Evolutionary conservation across 2,329 filamentous ascomycete species (phyloP).

Genomic region (Fusarium brachygibbosum): DNA sequence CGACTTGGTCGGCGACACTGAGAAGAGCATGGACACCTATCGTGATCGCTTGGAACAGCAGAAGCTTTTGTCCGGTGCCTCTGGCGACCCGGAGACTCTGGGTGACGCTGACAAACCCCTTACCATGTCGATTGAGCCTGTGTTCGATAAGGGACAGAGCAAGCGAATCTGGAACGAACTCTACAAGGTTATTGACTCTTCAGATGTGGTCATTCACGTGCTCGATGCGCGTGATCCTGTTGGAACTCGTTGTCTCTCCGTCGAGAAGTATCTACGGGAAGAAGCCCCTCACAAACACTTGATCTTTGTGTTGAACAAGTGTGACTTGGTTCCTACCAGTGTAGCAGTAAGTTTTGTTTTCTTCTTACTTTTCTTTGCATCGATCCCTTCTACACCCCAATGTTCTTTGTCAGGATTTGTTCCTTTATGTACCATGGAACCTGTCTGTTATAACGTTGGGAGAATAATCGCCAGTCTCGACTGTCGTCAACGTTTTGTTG

Average conservation of each 20-base stretch:
- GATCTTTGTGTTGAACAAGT: conserved; percentile 61
- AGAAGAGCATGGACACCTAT: conserved; percentile 85
- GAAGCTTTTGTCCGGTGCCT: conserved; percentile 79
- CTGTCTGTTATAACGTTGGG: conserved; percentile 99
- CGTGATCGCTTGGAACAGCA: conserved; percentile 84
- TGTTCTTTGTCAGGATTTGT: conserved; percentile 87
- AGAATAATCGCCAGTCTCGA: conserved; percentile 77
- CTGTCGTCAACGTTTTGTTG: conserved; percentile 54
- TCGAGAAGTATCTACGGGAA: conserved; percentile 90
- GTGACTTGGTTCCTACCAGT: conserved; percentile 88
- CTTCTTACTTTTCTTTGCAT: conserved; percentile 45
- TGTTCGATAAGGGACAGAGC: conserved; percentile 94
- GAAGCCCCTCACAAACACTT: conserved; percentile 98
- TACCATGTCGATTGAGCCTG: conserved; percentile 80
- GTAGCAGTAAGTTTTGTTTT: conserved; percentile 84
- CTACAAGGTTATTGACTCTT: conserved; percentile 94
- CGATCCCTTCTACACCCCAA: conserved; percentile 68
- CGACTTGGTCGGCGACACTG: conserved; percentile 84
- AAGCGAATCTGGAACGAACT: conserved; percentile 98
- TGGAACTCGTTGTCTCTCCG: conserved; percentile 83
- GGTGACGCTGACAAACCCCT: conserved; percentile 58
- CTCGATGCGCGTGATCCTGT: conserved; percentile 90
- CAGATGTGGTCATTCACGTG: conserved; percentile 95
- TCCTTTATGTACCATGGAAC: conserved; percentile 78
- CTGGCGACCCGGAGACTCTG: conserved; percentile 68